Conservation (phyloP, 1,284 basidiomycete species). For the Cutaneotrichosporon arboriforme region DNA sequence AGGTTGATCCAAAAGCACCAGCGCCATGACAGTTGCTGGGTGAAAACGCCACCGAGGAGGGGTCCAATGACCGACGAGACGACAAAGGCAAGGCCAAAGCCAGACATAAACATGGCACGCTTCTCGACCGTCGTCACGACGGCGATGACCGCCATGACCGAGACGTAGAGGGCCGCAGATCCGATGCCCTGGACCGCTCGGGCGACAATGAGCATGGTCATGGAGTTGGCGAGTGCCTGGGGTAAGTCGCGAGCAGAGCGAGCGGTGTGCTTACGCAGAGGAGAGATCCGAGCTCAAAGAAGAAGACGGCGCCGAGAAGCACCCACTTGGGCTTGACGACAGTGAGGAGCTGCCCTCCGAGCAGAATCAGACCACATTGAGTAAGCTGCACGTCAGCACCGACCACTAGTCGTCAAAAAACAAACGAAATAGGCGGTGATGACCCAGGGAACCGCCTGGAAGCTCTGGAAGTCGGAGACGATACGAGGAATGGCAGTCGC, state of each 20-base stretch:
- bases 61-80: conserved; percentile 45
- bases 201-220: conserved; percentile 51
- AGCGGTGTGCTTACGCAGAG: conserved; percentile 39
- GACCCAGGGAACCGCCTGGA: conserved; percentile 48
- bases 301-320: conserved; percentile 50
- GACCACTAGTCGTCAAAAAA: too few relatives aligned
- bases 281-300: conserved; percentile 52
- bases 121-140: conserved; percentile 47
- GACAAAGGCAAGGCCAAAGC: conserved; percentile 46
- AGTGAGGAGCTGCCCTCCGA: conserved; percentile 48
- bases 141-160: conserved; percentile 49
- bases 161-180: conserved; percentile 41
- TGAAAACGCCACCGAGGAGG: conserved; percentile 49
- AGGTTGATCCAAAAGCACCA: conserved; percentile 54
- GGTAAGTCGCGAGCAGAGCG: too few relatives aligned
- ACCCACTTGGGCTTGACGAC: conserved; percentile 50
- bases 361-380: conserved; percentile 47
- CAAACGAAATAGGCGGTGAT: conserved; percentile 51
- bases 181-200: conserved; percentile 50
- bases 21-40: conserved; percentile 51
- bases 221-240: conserved; percentile 46
- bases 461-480: conserved; percentile 49
- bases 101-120: conserved; percentile 45
- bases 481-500: conserved; percentile 50
- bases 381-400: conserved; percentile 24